phyloP scores from a whole-genome alignment of 23 red algal genomes.

The Gracilariopsis chorda region DNA sequence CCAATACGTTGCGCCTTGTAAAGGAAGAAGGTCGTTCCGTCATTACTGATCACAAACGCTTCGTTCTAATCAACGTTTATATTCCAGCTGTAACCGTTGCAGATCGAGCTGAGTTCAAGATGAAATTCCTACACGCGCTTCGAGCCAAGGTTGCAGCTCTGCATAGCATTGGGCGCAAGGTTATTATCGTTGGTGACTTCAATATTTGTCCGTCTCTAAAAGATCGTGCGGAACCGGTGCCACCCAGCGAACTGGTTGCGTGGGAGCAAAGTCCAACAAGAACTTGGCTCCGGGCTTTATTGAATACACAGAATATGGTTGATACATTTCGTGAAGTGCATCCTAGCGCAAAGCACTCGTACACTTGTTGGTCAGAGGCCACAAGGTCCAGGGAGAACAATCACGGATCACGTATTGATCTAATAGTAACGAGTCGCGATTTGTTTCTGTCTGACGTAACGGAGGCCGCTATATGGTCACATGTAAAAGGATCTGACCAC shows the following conservation, averaged over 20 bases:
- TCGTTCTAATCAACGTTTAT: slow-evolving; percentile 71
- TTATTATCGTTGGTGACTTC: slow-evolving; percentile 60
- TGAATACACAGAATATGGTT: slow-evolving; percentile 19
- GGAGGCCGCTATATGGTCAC: slow-evolving; percentile 14
- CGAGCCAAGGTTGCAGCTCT: slow-evolving; percentile 33
- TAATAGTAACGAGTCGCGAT: slow-evolving; percentile 46
- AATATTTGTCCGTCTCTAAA: slow-evolving; percentile 39
- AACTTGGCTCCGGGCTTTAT: slow-evolving; percentile 25
- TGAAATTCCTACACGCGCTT: slow-evolving; percentile 33
- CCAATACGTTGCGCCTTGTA: slow-evolving; percentile 6
- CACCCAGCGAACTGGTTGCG: neutral
- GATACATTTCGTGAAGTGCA: slow-evolving; percentile 55
- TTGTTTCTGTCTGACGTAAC: slow-evolving; percentile 21
- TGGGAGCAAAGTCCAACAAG: slow-evolving; percentile 40
- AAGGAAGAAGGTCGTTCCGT: slow-evolving; percentile 54
- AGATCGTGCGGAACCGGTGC: slow-evolving; percentile 30
- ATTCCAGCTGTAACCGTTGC: slow-evolving; percentile 22
- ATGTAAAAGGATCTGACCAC: slow-evolving; percentile 57
- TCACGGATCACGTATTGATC: slow-evolving; percentile 61
- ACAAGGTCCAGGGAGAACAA: slow-evolving; percentile 59
- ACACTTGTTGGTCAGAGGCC: slow-evolving; percentile 63
- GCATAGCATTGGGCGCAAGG: slow-evolving; percentile 18
- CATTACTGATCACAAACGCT: slow-evolving; percentile 46
- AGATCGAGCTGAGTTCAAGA: slow-evolving; percentile 42
- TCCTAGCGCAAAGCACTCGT: slow-evolving; percentile 1